phyloP scores from a whole-genome alignment of 1,284 basidiomycete genomes.

The Ganoderma multipileum region DNA sequence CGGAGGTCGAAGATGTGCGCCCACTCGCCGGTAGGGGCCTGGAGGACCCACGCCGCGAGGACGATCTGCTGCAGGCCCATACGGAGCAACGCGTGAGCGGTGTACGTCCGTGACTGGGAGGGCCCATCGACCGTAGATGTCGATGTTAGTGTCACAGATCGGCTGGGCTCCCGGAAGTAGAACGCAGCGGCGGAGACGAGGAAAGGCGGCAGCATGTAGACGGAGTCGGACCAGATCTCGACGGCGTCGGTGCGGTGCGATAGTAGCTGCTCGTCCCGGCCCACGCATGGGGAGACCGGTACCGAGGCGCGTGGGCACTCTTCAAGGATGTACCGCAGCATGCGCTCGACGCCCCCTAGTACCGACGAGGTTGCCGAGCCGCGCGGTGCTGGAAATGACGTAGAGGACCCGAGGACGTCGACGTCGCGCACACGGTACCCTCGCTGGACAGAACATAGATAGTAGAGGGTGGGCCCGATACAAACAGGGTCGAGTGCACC shows the following conservation, averaged over 20 bases:
- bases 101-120: not conserved
- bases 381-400: slow-evolving; percentile 10
- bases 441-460: not conserved
- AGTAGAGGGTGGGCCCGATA: slow-evolving; percentile 17
- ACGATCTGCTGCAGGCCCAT: slow-evolving; percentile 31
- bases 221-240: slow-evolving; percentile 36
- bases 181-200: slow-evolving; percentile 31
- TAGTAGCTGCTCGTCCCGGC: slow-evolving; percentile 13
- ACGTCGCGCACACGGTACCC: not conserved
- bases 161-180: slow-evolving; percentile 4
- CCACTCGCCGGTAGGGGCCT: slow-evolving; percentile 31
- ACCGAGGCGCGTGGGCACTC: slow-evolving; percentile 29
- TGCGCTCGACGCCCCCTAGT: slow-evolving; percentile 24
- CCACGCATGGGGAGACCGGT: not conserved
- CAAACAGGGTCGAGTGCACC: slow-evolving; percentile 34
- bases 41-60: slow-evolving; percentile 30
- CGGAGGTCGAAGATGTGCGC: slow-evolving; percentile 36
- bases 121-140: not conserved
- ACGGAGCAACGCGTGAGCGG: slow-evolving; percentile 15
- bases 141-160: not conserved
- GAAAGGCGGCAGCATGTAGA: slow-evolving; percentile 38
- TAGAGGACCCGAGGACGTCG: not conserved
- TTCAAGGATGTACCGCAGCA: slow-evolving; percentile 33
- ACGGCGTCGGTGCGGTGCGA: slow-evolving; percentile 34
- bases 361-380: slow-evolving; percentile 15